Base-by-base conservation (phyloP, 2,329 filamentous ascomycete genomes). In the Neonectria ditissima region DNA sequence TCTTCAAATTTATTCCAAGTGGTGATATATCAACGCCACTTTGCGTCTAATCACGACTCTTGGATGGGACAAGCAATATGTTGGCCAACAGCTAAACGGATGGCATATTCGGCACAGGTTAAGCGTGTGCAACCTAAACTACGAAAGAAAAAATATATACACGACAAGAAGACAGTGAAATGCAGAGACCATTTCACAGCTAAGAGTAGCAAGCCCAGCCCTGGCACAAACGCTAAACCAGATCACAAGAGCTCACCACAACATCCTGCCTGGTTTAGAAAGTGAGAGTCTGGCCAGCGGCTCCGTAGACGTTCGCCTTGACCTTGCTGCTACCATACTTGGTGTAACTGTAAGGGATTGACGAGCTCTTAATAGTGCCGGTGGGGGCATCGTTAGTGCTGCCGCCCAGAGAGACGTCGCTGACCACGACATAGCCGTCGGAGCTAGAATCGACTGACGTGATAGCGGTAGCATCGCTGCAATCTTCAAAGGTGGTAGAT, bases 321-420 rank as follows among this genome's bases (percentile, higher is more conserved):
- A 86, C 82, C 47, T 77, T 82, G 26, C 65, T 75, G 3, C 82
- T 81, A 2, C 84, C 85, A 45, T 88, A 74, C 14, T 73, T 69
- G 43, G 60, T 61, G 73, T 84, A 77, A 28, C 76, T 78, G 77
- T 89, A 88, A 39, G 75, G 72, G 73, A 89, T 88, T 1, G 82
- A 82, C 14, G 86, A 79, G 32, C 77, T 78, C 53, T 76, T 83
- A 47, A 88, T 77, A 13, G 81, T 84, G 24, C 85, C 84, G 54
- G 76, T 72, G 6, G 81, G 80, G 5, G 85, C 87, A 24, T 68
- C 57, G 65, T 68, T 71, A 54, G 56, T 63, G 53, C 70, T 67
- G 26, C 63, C 80, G 44, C 86, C 81, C 10, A 83, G 77, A 62
- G 73, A 68, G 34, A 82, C 80, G 55, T 84, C 81, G 44, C 77